Evolutionary conservation across 1,284 basidiomycete genomes (phyloP), one percentile per base, ranked within the genome.

Genomic region (Pterula multifida): DNA sequence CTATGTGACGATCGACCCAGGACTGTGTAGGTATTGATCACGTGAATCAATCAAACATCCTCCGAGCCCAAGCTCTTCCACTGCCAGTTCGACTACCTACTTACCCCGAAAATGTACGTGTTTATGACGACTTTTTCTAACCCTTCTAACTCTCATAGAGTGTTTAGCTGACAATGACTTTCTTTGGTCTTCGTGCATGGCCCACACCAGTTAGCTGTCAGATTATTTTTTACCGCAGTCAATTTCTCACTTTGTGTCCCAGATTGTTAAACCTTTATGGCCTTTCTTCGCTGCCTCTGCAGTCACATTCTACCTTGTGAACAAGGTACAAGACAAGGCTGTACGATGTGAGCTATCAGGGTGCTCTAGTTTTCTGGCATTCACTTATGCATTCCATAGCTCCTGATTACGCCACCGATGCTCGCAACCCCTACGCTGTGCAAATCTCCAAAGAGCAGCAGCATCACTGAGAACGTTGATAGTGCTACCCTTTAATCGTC

Each of bases 141-240:
- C 39, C 39, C n/a, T 17, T 19, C 39, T 17, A 42, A n/a, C 21
- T 17, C 19, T 42, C 61, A 62, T 64, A n/a, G n/a, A n/a, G n/a
- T n/a, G n/a, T 64, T 60, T 55, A 54, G 50, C 58, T 61, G 64
- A 62, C 55, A 63, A 85, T 85, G 82, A 73, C 78, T 61, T 82
- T 85, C 73, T 68, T 85, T 60, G 82, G 82, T 69, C 69, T 83
- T 59, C 81, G 83, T 68, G 83, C 84, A 69, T 87, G 80, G 80
- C 75, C 81, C 54, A 83, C 80, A 56, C 83, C 83, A 52, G 83
- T 73, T 68, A 66, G 79, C 76, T 53, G 57, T 57, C 48, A 48
- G 47, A 54, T 47, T 21, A 51, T 32, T 45, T 26, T 46, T 44
- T 24, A 19, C 48, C 13, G 48, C 26, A 17, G 25, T 52, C 24